Evolutionary conservation across 225 moss, liverwort and hornwort species (phyloP).

Genomic region (Polytrichum commune): DNA sequence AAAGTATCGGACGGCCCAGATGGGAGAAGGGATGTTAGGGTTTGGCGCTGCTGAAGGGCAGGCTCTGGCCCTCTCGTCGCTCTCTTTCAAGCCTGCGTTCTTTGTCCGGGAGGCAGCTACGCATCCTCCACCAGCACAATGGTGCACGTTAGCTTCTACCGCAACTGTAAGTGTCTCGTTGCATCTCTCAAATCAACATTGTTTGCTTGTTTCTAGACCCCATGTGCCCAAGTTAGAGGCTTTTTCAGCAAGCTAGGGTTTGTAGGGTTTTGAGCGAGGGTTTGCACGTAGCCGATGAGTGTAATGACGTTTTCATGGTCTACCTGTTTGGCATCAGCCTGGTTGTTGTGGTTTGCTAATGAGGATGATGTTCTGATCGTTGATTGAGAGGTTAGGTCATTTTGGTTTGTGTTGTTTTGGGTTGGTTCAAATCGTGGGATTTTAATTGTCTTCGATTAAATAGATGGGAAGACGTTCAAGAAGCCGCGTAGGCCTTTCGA

Average conservation of each 20-base stretch:
- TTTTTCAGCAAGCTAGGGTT: no score
- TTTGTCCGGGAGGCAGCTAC: constrained; percentile 1
- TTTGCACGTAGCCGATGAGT: no score
- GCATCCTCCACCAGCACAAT: constrained; percentile 33
- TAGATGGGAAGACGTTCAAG: constrained; percentile 95
- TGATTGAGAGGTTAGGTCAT: no score
- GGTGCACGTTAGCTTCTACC: constrained; percentile 88
- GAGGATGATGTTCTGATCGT: no score
- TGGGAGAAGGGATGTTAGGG: constrained; percentile 10
- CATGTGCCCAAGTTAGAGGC: no score
- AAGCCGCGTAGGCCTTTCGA: constrained; percentile 92
- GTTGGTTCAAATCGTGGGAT: not conserved
- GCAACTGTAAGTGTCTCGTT: constrained; percentile 63
- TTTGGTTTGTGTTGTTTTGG: not conserved
- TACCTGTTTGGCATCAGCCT: no score
- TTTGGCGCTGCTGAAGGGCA: constrained; percentile 22
- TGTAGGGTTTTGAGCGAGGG: no score
- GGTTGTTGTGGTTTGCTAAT: no score
- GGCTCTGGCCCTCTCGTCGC: rapidly evolving
- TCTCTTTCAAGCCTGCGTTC: constrained; percentile 8
- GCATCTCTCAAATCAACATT: no score
- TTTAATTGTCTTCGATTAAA: not conserved
- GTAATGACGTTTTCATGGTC: no score
- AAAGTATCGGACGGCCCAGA: not conserved
- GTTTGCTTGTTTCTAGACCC: no score